phyloP scores from a whole-genome alignment of 208 protist species.

The Lotmaria passim region DNA sequence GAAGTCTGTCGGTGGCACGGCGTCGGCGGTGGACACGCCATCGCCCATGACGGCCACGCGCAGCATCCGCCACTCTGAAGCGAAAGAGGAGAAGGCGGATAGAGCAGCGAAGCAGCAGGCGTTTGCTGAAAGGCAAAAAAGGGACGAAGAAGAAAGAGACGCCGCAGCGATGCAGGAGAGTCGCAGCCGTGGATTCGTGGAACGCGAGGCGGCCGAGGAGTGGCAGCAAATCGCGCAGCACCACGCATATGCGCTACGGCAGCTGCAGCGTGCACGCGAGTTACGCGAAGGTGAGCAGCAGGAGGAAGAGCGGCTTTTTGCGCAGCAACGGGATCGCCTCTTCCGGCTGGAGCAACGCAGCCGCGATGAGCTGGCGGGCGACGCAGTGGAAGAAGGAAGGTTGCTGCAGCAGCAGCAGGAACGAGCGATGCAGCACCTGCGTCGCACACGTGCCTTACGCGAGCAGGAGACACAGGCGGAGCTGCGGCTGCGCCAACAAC shows the following conservation, averaged over 20 bases:
- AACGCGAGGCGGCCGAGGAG: background rate
- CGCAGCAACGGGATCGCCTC: background rate
- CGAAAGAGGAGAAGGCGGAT: background rate
- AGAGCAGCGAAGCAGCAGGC: background rate
- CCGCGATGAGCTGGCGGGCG: background rate
- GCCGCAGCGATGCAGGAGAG: background rate
- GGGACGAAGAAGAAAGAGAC: too few species aligned
- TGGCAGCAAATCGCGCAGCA: background rate
- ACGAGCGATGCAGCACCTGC: conserved; percentile 11
- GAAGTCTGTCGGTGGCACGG: background rate
- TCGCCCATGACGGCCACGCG: conserved; percentile 28
- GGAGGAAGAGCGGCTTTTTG: background rate
- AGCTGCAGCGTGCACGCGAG: conserved; percentile 3
- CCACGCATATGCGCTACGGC: background rate
- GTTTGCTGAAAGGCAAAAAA: too few species aligned
- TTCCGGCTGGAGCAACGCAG: background rate
- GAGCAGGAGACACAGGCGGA: conserved; percentile 3
- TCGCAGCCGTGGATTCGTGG: background rate
- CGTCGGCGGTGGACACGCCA: conserved; percentile 14
- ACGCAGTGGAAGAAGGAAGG: background rate
- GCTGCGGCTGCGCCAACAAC: conserved; percentile 7
- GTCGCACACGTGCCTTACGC: background rate
- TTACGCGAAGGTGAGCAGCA: background rate
- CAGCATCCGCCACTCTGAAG: background rate
- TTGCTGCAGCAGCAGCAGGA: background rate